Base-by-base conservation (phyloP, 2,329 filamentous ascomycete genomes). In the Xylariaceae sp. region DNA sequence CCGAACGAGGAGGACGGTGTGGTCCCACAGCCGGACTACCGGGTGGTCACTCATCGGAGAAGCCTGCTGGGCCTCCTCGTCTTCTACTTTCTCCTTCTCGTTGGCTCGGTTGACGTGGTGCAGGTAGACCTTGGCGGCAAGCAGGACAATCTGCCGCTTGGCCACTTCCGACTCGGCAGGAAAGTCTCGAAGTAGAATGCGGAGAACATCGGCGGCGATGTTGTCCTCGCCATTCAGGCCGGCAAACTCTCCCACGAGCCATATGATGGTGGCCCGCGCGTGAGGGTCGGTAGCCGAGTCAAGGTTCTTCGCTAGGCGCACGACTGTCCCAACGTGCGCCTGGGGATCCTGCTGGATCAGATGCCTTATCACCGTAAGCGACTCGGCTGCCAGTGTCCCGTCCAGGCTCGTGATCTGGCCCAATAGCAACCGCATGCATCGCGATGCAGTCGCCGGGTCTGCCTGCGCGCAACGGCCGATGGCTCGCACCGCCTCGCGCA, bases 81-180 rank as follows among this genome's bases (percentile, higher is more conserved):
- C 56, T 23, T 58, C 55, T 6, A 45, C 41, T 32, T 45, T 38
- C 21, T 49, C 46, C 24, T 60, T 46, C 46, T 72, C 61, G 43
- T 66, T 63, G 51, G 75, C 69, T 39, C 75, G 70, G 51, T 87
- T 87, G 24, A 96, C 60, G 53, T 93, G 77, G 50, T 96, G 87
- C 12, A 96, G 71, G 53, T 96, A 96, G 2, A 96, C 88, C 54
- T 96, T 96, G n/a, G 92, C 90, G 5, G 85, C 92, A 3, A 98
- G 70, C 1, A 98, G 69, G 12, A 98, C 72, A 43, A 96, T 93
- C 57, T 98, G 92, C 38, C 88, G 72, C 57, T 94, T 94, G 10
- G 87, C 88, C 18, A 80, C 70, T 53, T 95, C 88, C 2, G 80
- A 79, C 60, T 98, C 92, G 40, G 80, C 77, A 1, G 79, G 68